Conservation (phyloP, 2,329 filamentous ascomycete genomes). For the Verticillium klebahnii region DNA sequence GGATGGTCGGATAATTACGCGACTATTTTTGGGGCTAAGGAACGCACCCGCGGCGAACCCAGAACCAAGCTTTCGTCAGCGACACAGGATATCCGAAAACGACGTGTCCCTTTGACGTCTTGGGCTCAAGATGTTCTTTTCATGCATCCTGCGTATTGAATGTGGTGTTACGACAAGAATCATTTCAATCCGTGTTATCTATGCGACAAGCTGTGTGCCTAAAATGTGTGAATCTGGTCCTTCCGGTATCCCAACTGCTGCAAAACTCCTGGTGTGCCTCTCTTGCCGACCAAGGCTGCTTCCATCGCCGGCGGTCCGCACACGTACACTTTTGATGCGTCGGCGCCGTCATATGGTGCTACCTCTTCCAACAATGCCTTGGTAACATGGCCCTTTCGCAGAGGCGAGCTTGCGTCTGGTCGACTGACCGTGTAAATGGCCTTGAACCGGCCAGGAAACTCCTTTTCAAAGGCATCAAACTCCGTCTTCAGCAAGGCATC, state of each 20-base stretch:
- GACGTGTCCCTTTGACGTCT: too few relatives aligned
- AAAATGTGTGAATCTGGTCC: conserved; percentile 57
- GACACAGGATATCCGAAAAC: too few relatives aligned
- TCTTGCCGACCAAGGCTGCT: conserved; percentile 44
- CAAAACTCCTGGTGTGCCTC: conserved; percentile 43
- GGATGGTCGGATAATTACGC: too few relatives aligned
- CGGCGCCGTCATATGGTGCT: conserved; percentile 23
- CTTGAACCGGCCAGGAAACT: conserved; percentile 51
- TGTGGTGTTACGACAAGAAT: too few relatives aligned
- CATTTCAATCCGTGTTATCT: too few relatives aligned
- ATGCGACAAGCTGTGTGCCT: background rate
- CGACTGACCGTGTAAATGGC: conserved; percentile 54
- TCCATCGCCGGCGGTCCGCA: conserved; percentile 69
- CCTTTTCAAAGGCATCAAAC: conserved; percentile 45
- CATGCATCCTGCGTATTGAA: too few relatives aligned
- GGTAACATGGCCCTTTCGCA: conserved; percentile 53
- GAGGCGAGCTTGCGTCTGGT: conserved; percentile 31
- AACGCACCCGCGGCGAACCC: too few relatives aligned
- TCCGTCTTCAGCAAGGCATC: conserved; percentile 55
- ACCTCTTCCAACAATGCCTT: conserved; percentile 50
- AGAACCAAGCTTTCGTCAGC: too few relatives aligned
- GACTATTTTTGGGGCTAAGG: too few relatives aligned
- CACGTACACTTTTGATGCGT: conserved; percentile 57
- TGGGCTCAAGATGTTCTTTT: too few relatives aligned
- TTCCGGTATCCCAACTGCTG: conserved; percentile 52